Base-by-base conservation (phyloP, 345 rosid species). In the Punica granatum region DNA sequence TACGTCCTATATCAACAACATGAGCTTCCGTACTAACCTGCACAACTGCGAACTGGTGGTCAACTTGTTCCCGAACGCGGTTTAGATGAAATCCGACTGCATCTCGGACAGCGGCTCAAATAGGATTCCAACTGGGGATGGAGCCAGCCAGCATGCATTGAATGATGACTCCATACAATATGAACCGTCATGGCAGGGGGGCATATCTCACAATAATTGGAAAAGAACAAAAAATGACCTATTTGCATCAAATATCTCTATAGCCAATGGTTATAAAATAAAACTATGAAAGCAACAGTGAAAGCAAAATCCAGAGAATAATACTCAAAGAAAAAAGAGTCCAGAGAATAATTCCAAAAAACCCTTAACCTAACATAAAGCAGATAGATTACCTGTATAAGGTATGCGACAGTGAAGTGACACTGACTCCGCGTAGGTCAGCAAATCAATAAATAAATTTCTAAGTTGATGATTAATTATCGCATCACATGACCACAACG, bases 171-270 rank as follows among this genome's bases (percentile, higher is more conserved):
- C 31, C 59, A 46, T 15, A 23, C 23, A 15, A 46, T 46, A 11
- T 46, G 53, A 23, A 46, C 53, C 15, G 23, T 46, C 1, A 19
- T 46, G 53, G 53, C 23, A 8, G 53, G 23, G 19, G 1, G 19
- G n/a, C 53, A 46, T 23, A 46, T 46, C 53, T 46, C 53, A 15
- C 53, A 46, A 46, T 53, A 53, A 53, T 53, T 53, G 59, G 30
- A 53, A 53, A 53, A 53, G 31, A 53, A 53, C 59, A 53, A 53
- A 10, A 53, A 9, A 8, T 9, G 4, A 2, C 31, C 41, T 37
- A 11, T 11, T 6, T n/a, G 25, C n/a, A 48, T 18, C 12, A n/a
- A 23, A 2, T 53, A 53, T 25, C 30, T 25, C 59, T 7, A 9
- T 53, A n/a, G 41, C 5, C 5, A 37, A 37, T 37, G 5, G 41